phyloP scores from a whole-genome alignment of 108 stramenopile genomes.

The Asterionellopsis glacialis region DNA sequence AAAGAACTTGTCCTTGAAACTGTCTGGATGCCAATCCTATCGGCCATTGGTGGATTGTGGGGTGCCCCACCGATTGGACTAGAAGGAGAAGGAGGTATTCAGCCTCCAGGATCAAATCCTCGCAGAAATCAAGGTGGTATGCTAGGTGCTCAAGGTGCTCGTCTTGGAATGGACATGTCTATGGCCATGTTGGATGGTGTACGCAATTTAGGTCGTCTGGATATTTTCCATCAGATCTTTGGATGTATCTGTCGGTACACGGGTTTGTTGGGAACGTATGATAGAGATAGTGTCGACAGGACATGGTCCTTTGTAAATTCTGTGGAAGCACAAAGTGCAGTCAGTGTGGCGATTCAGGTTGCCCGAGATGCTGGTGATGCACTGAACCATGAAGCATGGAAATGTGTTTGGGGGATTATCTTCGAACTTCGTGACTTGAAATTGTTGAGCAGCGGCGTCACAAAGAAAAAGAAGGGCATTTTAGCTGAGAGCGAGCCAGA shows the following conservation, averaged over 20 bases:
- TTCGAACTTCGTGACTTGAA: constrained; percentile 82
- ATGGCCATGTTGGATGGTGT: constrained; percentile 69
- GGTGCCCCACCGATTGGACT: not conserved
- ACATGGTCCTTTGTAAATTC: constrained; percentile 50
- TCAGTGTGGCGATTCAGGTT: constrained; percentile 57
- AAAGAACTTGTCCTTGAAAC: constrained; percentile 79
- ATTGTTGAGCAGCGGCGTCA: constrained; percentile 35
- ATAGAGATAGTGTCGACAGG: constrained; percentile 29
- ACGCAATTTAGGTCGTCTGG: constrained; percentile 52
- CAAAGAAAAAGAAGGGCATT: constrained; percentile 20
- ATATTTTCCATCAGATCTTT: constrained; percentile 78
- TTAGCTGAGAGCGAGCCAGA: constrained; percentile 72
- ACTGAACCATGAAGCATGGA: constrained; percentile 78
- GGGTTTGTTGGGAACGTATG: constrained; percentile 57
- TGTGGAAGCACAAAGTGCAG: constrained; percentile 69
- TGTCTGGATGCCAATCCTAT: constrained; percentile 75
- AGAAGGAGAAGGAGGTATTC: not conserved
- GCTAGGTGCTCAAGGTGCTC: constrained; percentile 63
- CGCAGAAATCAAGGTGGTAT: constrained; percentile 23
- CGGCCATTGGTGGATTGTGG: constrained; percentile 81
- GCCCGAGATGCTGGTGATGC: constrained; percentile 57
- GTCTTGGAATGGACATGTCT: constrained; percentile 81
- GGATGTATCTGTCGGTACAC: constrained; percentile 55
- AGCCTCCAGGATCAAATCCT: not conserved
- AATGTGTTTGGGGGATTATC: constrained; percentile 64